These are phyloP conservation scores for Trichophyton equinum DNA, from an alignment of 2,329 filamentous ascomycete species.

Conservation along the genomic window DNA sequence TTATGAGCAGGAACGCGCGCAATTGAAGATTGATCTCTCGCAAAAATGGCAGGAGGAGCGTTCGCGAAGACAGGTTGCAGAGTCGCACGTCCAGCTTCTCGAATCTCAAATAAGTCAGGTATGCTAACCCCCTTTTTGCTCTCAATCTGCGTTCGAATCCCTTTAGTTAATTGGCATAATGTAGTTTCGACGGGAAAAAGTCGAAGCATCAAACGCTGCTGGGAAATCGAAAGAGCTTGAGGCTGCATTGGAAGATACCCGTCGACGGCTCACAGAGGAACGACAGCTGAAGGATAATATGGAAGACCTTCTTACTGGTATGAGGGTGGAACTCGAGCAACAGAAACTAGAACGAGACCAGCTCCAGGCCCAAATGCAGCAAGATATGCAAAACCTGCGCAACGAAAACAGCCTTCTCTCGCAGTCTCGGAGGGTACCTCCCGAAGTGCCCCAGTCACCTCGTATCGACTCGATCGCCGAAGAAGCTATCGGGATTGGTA, in stretches of 20 bases:
- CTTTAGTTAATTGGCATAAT: constrained; percentile 14
- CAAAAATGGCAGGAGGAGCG: constrained; percentile 82
- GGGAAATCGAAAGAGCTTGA: constrained; percentile 67
- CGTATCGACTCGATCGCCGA: constrained; percentile 51
- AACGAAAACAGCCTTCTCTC: constrained; percentile 30
- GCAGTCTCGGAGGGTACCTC: constrained; percentile 37
- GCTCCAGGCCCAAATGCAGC: constrained; percentile 66
- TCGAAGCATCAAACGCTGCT: constrained; percentile 34
- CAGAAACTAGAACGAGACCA: constrained; percentile 77
- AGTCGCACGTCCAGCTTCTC: constrained; percentile 70
- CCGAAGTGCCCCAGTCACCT: constrained; percentile 29
- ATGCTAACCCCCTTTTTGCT: constrained; percentile 15
- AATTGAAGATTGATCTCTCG: constrained; percentile 70
- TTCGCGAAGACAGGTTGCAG: constrained; percentile 58
- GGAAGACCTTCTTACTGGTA: constrained; percentile 74
- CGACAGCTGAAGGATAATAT: constrained; percentile 82
- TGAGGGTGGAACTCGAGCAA: constrained; percentile 69
- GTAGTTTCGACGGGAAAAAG: constrained; percentile 43
- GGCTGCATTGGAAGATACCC: constrained; percentile 64
- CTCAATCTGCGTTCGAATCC: background rate
- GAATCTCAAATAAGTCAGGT: constrained; percentile 63
- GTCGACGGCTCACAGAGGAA: constrained; percentile 72
- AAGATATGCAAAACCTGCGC: constrained; percentile 61
- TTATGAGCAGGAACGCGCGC: constrained; percentile 82
- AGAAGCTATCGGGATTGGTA: constrained; percentile 32